Percentiles rank a stretch among this genome's conserved stretches.
phyloP scores from a whole-genome alignment of 208 protist genomes.

The Acanthamoeba divionensis region DNA sequence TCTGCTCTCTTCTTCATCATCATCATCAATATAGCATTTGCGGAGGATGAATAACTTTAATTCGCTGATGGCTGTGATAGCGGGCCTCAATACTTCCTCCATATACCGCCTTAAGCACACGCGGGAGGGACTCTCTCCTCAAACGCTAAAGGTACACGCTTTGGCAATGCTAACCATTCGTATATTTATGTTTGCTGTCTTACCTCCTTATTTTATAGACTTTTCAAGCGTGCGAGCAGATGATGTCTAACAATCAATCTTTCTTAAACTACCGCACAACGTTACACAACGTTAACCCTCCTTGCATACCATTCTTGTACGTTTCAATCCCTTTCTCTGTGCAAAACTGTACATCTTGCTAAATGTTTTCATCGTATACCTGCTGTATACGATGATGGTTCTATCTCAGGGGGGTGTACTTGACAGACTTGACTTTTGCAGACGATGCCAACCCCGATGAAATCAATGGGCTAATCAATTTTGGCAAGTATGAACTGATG shows the following conservation, averaged over 20 bases:
- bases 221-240: slow-evolving; percentile 49
- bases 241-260: neutral
- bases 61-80: slow-evolving; percentile 70
- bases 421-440: slow-evolving; percentile 64
- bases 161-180: neutral
- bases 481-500: slow-evolving; percentile 44
- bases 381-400: too few species aligned
- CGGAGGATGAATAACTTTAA: slow-evolving; percentile 75
- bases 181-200: neutral
- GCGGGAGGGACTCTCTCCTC: slow-evolving; percentile 6
- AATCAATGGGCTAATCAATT: slow-evolving; percentile 63
- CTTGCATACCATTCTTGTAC: slow-evolving; percentile 67
- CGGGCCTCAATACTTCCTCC: slow-evolving; percentile 66
- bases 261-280: slow-evolving; percentile 56
- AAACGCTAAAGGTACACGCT: neutral
- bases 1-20: neutral
- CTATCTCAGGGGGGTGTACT: slow-evolving; percentile 56
- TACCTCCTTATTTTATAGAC: slow-evolving; percentile 33
- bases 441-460: slow-evolving; percentile 67
- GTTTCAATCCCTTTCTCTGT: neutral
- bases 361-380: neutral
- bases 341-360: neutral
- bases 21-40: slow-evolving; percentile 34
- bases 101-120: slow-evolving; percentile 67
- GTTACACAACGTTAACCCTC: slow-evolving; percentile 54